Evolutionary conservation across 2,329 filamentous ascomycete genomes (phyloP), one percentile per base, ranked within the genome.

Genomic region (Colletotrichum sp.): DNA sequence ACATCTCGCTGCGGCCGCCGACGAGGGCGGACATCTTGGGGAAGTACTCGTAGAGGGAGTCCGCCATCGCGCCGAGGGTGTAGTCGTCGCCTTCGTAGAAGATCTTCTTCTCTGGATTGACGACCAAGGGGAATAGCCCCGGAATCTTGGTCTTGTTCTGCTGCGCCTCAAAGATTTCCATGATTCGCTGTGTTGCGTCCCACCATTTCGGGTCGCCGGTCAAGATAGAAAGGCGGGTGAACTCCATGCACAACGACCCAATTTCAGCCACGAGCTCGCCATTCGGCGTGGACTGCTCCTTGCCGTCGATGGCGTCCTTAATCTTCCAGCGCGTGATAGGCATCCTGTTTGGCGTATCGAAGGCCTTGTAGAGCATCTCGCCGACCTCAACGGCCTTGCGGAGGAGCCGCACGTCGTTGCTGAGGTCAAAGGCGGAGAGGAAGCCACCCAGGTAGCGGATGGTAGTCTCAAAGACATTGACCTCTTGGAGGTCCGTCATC

Each of bases 121-220:
- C 84, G 66, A 87, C 86, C 24, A 90, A 88, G 2, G 94, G 94
- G 93, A 93, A 97, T 87, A 97, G 89, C 4, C 95, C 95, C 0
- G 94, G 94, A 8, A 96, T 83, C n/a, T 86, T 87, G 0, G 94
- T 96, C 6, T 87, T 83, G 79, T 92, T 92, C 84, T 97, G 95
- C 68, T 91, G 90, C 52, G 88, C 86, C 69, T 93, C 89, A n/a
- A 98, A 88, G 26, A 93, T 90, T 73, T 93, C 89, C 10, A 93
- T 94, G 64, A 98, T 91, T 12, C 94, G 90, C 73, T 93, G 92
- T 72, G 95, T 90, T 2, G 94, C 94, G 81, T 96, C 94, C 80
- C 93, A 95, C 83, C 94, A 95, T 79, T 92, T 94, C 72, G 90
- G 84, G 74, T 95, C 89, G 28, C 91, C 92, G 0, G 94, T 96